These are phyloP conservation scores for Kodamaea derodonti DNA, from an alignment of 1,139 yeast genomes.

Conservation along the genomic window DNA sequence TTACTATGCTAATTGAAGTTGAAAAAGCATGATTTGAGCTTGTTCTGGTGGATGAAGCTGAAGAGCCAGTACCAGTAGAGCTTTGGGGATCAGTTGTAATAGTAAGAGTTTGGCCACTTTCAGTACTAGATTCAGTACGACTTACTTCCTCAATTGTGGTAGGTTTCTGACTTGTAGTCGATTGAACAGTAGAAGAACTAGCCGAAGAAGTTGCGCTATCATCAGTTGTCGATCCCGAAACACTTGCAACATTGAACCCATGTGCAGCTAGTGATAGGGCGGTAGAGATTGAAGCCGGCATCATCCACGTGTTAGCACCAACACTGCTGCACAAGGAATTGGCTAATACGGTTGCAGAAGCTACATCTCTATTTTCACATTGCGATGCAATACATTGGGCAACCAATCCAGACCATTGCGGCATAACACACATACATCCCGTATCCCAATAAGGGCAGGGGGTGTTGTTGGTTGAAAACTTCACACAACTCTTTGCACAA, in stretches of 20 bases:
- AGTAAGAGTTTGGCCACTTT: constrained; percentile 1
- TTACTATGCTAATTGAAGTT: background rate
- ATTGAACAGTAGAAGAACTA: background rate
- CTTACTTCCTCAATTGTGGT: background rate
- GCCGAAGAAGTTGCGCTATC: background rate
- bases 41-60: background rate
- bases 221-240: background rate
- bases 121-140: constrained; percentile 2
- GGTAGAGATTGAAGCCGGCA: constrained; percentile 39
- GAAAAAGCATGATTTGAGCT: background rate
- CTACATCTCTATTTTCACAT: constrained; percentile 40
- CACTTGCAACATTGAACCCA: constrained; percentile 8
- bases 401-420: constrained; percentile 43
- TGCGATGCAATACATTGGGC: constrained; percentile 42
- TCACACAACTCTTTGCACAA: constrained; percentile 45
- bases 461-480: constrained; percentile 28
- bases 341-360: constrained; percentile 37
- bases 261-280: constrained; percentile 31
- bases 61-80: background rate
- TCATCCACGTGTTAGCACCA: constrained; percentile 46
- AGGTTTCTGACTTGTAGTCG: too few species aligned
- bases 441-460: constrained; percentile 56
- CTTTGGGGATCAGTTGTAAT: constrained; percentile 3
- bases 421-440: constrained; percentile 52
- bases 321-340: constrained; percentile 38